A percentile compares a stretch with the other conserved stretches of the same genome.
phyloP scores from a whole-genome alignment of 1,284 basidiomycete species.

The Phellopilus nigrolimitatus region DNA sequence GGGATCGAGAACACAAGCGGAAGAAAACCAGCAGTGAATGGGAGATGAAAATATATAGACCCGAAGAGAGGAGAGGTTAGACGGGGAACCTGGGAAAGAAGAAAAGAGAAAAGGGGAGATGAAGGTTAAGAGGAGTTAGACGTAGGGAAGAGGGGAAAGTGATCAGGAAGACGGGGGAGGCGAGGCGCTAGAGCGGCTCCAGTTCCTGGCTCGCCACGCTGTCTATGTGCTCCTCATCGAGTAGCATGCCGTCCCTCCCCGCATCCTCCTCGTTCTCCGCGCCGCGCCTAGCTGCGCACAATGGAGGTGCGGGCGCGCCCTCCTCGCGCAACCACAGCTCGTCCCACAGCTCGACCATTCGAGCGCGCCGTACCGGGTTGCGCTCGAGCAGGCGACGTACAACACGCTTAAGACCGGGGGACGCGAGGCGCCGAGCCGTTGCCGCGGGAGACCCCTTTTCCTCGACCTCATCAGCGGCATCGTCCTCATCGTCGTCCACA shows the following conservation, averaged over 20 bases:
- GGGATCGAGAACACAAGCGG: no score
- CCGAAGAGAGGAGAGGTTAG: no score
- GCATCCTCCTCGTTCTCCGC: slow-evolving; percentile 1
- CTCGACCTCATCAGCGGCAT: slow-evolving; percentile 25
- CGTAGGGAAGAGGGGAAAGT: no score
- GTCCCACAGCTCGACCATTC: slow-evolving; percentile 60
- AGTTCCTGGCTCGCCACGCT: slow-evolving; percentile 16
- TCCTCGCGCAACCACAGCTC: slow-evolving; percentile 55
- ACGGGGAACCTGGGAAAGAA: no score
- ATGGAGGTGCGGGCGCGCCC: slow-evolving; percentile 13
- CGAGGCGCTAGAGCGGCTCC: slow-evolving; percentile 7
- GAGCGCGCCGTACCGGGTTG: slow-evolving; percentile 58
- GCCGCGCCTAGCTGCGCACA: background rate
- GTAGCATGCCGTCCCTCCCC: slow-evolving; percentile 10
- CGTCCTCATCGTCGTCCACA: slow-evolving; percentile 13
- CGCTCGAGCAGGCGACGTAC: slow-evolving; percentile 63
- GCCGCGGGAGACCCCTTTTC: slow-evolving; percentile 22
- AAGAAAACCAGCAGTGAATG: no score
- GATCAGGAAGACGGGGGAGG: background rate
- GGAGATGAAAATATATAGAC: no score
- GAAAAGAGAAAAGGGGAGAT: no score
- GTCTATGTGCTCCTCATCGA: slow-evolving; percentile 20
- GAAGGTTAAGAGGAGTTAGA: slow-evolving; percentile 7
- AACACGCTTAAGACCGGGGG: slow-evolving; percentile 46
- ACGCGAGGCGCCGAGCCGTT: slow-evolving; percentile 34